phyloP scores from a whole-genome alignment of 1,284 basidiomycete genomes.

The Rhodotorula sp. region DNA sequence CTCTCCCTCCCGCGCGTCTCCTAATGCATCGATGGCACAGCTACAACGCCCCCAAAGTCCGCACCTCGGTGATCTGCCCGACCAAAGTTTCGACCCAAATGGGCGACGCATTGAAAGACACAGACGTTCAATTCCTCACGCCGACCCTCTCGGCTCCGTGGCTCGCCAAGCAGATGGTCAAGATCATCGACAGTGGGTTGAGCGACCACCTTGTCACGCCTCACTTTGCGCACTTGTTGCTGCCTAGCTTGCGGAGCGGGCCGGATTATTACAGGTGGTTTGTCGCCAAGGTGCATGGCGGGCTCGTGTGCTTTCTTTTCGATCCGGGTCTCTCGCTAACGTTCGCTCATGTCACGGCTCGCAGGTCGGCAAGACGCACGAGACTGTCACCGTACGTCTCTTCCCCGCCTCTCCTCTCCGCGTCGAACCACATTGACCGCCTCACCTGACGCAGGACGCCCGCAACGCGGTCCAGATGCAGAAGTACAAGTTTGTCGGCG shows the following conservation, averaged over 20 bases:
- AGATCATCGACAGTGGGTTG: constrained; percentile 29
- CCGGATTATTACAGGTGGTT: constrained; percentile 35
- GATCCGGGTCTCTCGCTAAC: background rate
- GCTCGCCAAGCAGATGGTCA: constrained; percentile 29
- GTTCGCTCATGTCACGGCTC: no score
- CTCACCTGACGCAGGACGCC: background rate
- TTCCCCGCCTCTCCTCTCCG: background rate
- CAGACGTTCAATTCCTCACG: constrained; percentile 27
- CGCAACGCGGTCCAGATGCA: constrained; percentile 23
- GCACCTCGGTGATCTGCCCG: constrained; percentile 38
- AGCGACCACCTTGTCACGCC: constrained; percentile 34
- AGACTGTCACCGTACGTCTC: constrained; percentile 21
- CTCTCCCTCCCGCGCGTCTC: no score
- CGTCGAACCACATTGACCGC: no score
- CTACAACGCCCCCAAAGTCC: constrained; percentile 36
- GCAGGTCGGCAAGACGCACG: constrained; percentile 32
- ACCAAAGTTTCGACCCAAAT: constrained; percentile 38
- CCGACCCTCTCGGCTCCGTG: constrained; percentile 25
- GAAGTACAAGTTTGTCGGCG: constrained; percentile 16
- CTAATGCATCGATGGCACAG: background rate
- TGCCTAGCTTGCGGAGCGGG: constrained; percentile 20
- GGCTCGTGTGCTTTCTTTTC: no score
- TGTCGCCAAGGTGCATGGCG: constrained; percentile 15
- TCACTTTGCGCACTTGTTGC: constrained; percentile 18
- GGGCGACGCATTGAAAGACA: constrained; percentile 35